Conservation (phyloP, 2,329 filamentous ascomycete genomes). For the Fusarium continuum region DNA sequence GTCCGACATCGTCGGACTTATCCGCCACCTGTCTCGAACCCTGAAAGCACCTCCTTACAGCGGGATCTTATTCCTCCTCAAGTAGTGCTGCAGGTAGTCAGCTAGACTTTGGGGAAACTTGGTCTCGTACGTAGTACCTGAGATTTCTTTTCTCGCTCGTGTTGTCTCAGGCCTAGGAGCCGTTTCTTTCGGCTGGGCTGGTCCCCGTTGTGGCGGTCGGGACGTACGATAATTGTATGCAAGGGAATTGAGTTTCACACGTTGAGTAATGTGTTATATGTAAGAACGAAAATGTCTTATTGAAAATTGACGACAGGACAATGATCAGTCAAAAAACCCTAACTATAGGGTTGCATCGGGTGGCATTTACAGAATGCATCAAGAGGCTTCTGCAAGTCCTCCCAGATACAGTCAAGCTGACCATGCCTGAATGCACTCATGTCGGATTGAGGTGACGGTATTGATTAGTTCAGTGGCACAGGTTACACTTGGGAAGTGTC, state of each 20-base stretch:
- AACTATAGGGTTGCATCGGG: background rate
- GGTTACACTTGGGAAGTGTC: conserved; percentile 17
- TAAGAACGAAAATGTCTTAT: background rate
- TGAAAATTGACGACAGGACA: background rate
- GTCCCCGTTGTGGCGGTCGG: conserved; percentile 1
- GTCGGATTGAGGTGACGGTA: background rate
- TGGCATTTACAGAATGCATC: background rate
- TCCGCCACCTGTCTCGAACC: conserved; percentile 5
- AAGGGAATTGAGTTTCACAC: conserved; percentile 10
- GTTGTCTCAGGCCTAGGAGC: conserved; percentile 24
- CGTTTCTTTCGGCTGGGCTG: background rate
- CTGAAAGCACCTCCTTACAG: background rate
- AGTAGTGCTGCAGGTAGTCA: background rate
- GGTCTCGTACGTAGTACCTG: no score
- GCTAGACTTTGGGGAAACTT: background rate
- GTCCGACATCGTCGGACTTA: background rate
- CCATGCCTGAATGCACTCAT: background rate
- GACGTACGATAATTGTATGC: conserved; percentile 20
- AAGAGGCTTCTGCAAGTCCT: conserved; percentile 15
- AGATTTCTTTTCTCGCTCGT: conserved; percentile 1
- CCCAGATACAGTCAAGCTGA: conserved; percentile 21
- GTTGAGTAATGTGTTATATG: background rate
- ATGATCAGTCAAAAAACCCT: conserved; percentile 7
- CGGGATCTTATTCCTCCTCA: background rate
- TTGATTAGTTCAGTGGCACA: background rate